Evolutionary conservation across 768 basidiomycete species (phyloP).

Genomic region (Pisolithus orientalis): DNA sequence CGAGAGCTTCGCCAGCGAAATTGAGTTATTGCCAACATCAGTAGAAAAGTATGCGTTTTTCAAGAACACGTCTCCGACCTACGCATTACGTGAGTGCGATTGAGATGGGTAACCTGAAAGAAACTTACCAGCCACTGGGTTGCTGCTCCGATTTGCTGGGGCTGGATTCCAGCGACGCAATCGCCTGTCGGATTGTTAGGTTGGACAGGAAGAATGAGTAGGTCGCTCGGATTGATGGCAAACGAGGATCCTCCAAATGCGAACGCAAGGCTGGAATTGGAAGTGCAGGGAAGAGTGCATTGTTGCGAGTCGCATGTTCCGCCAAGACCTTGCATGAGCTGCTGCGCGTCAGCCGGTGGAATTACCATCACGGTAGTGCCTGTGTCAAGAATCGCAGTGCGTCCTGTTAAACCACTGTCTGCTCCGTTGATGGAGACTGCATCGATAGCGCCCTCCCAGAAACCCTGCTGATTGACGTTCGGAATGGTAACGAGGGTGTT

Average conservation of each 20-base stretch:
- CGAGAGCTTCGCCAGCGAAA: slow-evolving; percentile 53
- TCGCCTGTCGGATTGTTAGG: slow-evolving; percentile 48
- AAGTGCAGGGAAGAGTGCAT: slow-evolving; percentile 65
- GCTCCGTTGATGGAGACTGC: slow-evolving; percentile 53
- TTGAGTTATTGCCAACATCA: slow-evolving; percentile 48
- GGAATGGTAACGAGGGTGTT: slow-evolving; percentile 49
- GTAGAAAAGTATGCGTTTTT: slow-evolving; percentile 75
- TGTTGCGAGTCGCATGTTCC: slow-evolving; percentile 41
- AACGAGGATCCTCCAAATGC: slow-evolving; percentile 55
- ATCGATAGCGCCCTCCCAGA: slow-evolving; percentile 74
- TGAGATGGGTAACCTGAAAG: neutral
- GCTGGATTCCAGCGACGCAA: slow-evolving; percentile 66
- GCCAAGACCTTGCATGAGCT: slow-evolving; percentile 56
- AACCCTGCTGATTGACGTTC: slow-evolving; percentile 63
- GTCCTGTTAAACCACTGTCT: slow-evolving; percentile 44
- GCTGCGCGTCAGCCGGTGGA: slow-evolving; percentile 43
- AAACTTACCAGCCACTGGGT: slow-evolving; percentile 62
- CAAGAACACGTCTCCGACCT: slow-evolving; percentile 66
- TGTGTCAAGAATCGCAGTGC: slow-evolving; percentile 63
- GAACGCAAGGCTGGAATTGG: slow-evolving; percentile 45
- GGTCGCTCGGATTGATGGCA: slow-evolving; percentile 58
- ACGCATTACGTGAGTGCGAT: neutral
- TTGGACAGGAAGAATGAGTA: slow-evolving; percentile 51
- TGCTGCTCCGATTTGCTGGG: slow-evolving; percentile 52
- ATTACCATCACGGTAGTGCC: slow-evolving; percentile 41